Evolutionary conservation across 2,329 filamentous ascomycete species (phyloP).

Genomic region (Cytospora paraplurivora): DNA sequence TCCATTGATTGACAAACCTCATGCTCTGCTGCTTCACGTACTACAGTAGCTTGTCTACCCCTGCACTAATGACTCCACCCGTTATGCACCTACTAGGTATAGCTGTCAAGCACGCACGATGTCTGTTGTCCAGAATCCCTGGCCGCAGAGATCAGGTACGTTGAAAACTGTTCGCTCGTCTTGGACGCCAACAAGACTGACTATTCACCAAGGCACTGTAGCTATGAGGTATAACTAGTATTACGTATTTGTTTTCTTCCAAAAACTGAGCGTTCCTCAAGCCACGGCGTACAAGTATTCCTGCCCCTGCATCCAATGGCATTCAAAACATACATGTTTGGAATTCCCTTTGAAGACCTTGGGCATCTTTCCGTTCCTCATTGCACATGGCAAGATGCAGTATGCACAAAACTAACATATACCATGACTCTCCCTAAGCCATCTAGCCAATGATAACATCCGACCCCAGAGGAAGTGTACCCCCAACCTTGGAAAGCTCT

Average conservation of each 20-base stretch:
- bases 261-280: neutral
- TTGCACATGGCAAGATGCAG: no score
- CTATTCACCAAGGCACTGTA: neutral
- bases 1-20: neutral
- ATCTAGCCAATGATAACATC: no score
- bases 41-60: neutral
- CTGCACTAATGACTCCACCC: neutral
- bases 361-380: no score
- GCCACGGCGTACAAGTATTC: no score
- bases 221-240: conserved; percentile 17
- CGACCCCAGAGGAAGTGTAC: neutral
- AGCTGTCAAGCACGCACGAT: neutral
- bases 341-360: no score
- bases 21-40: neutral
- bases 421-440: no score
- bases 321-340: no score
- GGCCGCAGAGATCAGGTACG: neutral
- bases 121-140: neutral
- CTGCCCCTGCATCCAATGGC: no score
- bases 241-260: neutral
- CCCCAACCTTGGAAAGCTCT: neutral
- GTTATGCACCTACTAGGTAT: neutral
- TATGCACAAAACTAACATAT: no score
- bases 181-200: conserved; percentile 22
- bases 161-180: conserved; percentile 2